Evolutionary conservation across 2,329 filamentous ascomycete species (phyloP), one percentile per base, ranked within the genome.

Genomic region (Talaromyces sp.): DNA sequence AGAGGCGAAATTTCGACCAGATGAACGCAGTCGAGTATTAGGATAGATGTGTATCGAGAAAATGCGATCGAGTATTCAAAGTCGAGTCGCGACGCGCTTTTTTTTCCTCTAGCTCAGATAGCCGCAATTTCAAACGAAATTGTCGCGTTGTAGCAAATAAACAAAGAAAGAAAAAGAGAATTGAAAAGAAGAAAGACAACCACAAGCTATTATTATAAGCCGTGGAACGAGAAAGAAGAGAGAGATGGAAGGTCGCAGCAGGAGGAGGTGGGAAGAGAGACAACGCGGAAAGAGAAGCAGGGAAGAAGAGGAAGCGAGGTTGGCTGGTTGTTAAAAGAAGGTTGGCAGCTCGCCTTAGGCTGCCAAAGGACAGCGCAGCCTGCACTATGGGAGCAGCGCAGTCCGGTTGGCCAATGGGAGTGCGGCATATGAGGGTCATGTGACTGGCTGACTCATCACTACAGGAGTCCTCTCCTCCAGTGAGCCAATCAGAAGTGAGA

Each of bases 361-460:
- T 56, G 47, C 53, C 45, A 54, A 53, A 56, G 43, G 54, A 31
- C 38, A 43, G 31, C 53, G 27, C 45, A 38, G 13, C 27, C 45
- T 25, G 49, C 61, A 47, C 56, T 51, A n/a, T 8, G 51, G 51
- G 51, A 54, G 51, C 29, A 54, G 51, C 54, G 29, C 34, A 47
- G 19, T 54, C 53, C 58, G 54, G 49, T 25, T 38, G 49, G 34
- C 59, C 49, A 54, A 62, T 40, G 19, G 15, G 8, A 61, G 25
- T 22, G 11, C 34, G 22, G 10, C 2, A 34, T 34, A 10, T 13
- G 2, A 5, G 2, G n/a, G n/a, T 67, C 67, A 68, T 68, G 67
- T 68, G 67, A 68, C 17, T 25, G 2, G 65, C 47, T 67, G 65
- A 67, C 61, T 67, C 65, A 67, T 51, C 61, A 1, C 1, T 1